Conservation (phyloP, 2,329 filamentous ascomycete genomes). For the Cladosporium sp. region DNA sequence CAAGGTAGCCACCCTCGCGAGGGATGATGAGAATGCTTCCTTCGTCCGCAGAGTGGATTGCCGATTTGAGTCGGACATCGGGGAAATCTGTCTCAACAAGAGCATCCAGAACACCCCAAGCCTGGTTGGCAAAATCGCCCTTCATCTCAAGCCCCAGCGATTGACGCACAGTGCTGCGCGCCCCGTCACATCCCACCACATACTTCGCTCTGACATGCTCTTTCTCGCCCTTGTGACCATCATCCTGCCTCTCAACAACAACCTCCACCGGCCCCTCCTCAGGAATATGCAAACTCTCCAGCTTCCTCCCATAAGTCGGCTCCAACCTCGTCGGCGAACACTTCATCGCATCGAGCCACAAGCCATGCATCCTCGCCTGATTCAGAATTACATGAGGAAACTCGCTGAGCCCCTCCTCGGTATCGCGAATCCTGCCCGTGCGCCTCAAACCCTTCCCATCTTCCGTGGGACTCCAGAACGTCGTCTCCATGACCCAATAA, state of each 20-base stretch:
- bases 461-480: slow-evolving; percentile 57
- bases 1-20: slow-evolving; percentile 31
- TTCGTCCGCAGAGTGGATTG: slow-evolving; percentile 57
- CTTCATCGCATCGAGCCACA: slow-evolving; percentile 33
- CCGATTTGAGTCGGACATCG: slow-evolving; percentile 50
- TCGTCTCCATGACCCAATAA: slow-evolving; percentile 65
- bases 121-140: slow-evolving; percentile 33
- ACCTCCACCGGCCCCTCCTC: slow-evolving; percentile 51
- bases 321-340: slow-evolving; percentile 28
- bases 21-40: slow-evolving; percentile 80
- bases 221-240: slow-evolving; percentile 27
- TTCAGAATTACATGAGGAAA: slow-evolving; percentile 66
- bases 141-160: slow-evolving; percentile 32
- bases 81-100: slow-evolving; percentile 32
- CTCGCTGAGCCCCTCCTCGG: slow-evolving; percentile 56
- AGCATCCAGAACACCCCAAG: slow-evolving; percentile 35
- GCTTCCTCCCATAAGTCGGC: slow-evolving; percentile 25
- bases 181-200: slow-evolving; percentile 34
- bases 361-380: slow-evolving; percentile 64
- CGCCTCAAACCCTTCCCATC: slow-evolving; percentile 53
- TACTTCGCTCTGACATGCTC: slow-evolving; percentile 31
- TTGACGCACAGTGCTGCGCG: slow-evolving; percentile 28
- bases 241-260: slow-evolving; percentile 35
- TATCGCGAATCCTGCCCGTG: slow-evolving; percentile 60
- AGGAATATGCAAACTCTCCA: slow-evolving; percentile 24